A percentile compares a stretch with the other conserved stretches of the same genome.
Evolutionary conservation across 768 basidiomycete genomes (phyloP).

Genomic region (Phanerochaete carnosa): DNA sequence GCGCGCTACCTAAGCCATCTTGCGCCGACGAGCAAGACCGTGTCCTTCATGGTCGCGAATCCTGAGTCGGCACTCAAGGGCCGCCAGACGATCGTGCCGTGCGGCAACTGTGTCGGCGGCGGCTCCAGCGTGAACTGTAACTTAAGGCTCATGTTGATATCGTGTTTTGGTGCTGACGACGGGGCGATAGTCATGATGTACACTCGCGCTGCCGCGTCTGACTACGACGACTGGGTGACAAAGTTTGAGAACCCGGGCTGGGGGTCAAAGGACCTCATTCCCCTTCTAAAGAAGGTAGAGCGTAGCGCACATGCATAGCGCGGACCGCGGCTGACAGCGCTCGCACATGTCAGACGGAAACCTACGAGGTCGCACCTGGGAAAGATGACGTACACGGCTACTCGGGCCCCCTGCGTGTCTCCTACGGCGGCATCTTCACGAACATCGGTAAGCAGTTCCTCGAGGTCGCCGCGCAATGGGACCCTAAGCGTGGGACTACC

Average conservation of each 20-base stretch:
- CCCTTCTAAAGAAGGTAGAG: conserved; percentile 25
- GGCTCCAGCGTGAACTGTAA: conserved; percentile 61
- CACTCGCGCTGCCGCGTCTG: conserved; percentile 55
- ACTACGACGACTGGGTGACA: conserved; percentile 62
- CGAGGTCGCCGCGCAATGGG: conserved; percentile 41
- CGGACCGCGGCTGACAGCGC: not conserved
- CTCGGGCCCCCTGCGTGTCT: conserved; percentile 32
- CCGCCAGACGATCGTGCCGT: conserved; percentile 40
- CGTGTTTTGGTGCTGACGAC: conserved; percentile 21
- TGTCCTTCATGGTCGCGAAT: conserved; percentile 38
- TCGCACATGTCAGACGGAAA: conserved; percentile 24
- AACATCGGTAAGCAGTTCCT: conserved; percentile 47
- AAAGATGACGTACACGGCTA: conserved; percentile 32
- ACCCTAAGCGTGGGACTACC: conserved; percentile 40
- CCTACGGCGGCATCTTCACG: conserved; percentile 35
- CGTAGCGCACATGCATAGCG: not conserved
- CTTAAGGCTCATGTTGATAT: not conserved
- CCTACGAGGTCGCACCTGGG: conserved; percentile 27
- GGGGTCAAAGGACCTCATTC: conserved; percentile 55
- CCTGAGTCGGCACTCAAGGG: conserved; percentile 42
- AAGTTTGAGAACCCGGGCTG: conserved; percentile 54
- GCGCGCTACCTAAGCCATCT: conserved; percentile 46
- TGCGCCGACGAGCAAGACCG: conserved; percentile 33
- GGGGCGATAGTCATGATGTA: conserved; percentile 41
- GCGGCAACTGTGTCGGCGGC: conserved; percentile 55